Base-by-base conservation (phyloP, 768 basidiomycete species). In the Goffeauzyma gilvescens region DNA sequence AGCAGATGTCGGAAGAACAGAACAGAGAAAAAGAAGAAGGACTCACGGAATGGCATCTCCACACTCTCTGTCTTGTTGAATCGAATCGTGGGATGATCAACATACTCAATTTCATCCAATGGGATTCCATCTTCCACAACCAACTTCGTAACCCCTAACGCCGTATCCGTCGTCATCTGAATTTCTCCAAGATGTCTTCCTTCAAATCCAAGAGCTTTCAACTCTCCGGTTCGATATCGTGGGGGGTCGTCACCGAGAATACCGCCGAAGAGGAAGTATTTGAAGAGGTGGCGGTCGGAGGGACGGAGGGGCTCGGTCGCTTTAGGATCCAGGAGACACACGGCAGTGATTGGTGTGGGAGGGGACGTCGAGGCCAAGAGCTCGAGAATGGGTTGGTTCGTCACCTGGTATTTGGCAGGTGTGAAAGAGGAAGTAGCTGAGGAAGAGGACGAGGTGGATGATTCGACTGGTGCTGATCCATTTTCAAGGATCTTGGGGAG, bases 81-180 rank as follows among this genome's bases (percentile, higher is more conserved):
- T 14, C 52, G 66, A 57, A 98, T 90, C 0, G 86, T 90, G 0
- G 93, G 93, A 62, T 75, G 75, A 54, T 86, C 80, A 8, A 48
- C 44, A 45, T 54, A 67, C 9, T 50, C 45, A 36, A 96, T 85
- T 27, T 78, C 62, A 37, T 74, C 68, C 13, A 95, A 66, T 0
- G 74, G 70, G 23, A 76, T 65, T 55, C 75, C 71, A 58, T 87
- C 81, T 35, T 76, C 63, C 0, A 86, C 76, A 13, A 89, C 78
- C 4, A 74, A 63, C 57, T 85, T 87, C 1, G 85, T 84, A 4
- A 93, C 90, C 4, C 80, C 84, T 0, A 95, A 68, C 1, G 90
- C 90, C 1, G 90, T 95, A 64, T 98, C 90, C 0, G 93, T 98
- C 24, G 93, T 96, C 93, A 98, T 98, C 64, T 98, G 93, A 1